These are phyloP conservation scores for Nannochloropsis oceanica DNA, from an alignment of 108 stramenopile genomes.

Conservation along the genomic window DNA sequence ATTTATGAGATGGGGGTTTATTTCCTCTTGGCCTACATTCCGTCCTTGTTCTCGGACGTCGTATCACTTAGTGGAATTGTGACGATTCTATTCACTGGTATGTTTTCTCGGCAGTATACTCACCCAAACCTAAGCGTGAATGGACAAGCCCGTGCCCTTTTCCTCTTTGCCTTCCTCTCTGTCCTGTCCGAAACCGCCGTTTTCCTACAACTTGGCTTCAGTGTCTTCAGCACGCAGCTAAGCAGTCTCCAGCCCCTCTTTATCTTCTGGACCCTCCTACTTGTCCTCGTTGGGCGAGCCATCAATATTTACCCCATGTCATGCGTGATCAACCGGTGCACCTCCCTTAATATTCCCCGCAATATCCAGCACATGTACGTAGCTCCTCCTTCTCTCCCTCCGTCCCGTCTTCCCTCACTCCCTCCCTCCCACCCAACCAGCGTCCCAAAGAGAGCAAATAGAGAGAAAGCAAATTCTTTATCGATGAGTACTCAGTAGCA, in stretches of 20 bases:
- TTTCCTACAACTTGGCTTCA: slow-evolving; percentile 65
- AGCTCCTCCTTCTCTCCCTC: neutral
- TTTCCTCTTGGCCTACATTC: slow-evolving; percentile 50
- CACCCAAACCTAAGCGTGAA: neutral
- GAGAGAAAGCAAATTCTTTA: neutral
- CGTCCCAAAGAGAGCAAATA: neutral
- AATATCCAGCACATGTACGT: neutral
- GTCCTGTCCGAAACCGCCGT: slow-evolving; percentile 51
- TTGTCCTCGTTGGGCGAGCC: slow-evolving; percentile 52
- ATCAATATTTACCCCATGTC: slow-evolving; percentile 51
- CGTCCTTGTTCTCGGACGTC: slow-evolving; percentile 52
- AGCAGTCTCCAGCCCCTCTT: slow-evolving; percentile 36
- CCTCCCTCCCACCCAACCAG: neutral
- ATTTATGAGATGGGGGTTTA: slow-evolving; percentile 51
- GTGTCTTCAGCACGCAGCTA: slow-evolving; percentile 37
- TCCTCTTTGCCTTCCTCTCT: neutral
- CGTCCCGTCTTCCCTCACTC: neutral
- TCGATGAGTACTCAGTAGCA: neutral
- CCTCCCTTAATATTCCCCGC: neutral
- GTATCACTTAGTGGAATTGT: slow-evolving; percentile 64
- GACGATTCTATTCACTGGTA: slow-evolving; percentile 70
- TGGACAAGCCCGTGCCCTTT: neutral
- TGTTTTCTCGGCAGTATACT: slow-evolving; percentile 63
- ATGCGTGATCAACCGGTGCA: neutral
- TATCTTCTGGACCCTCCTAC: slow-evolving; percentile 43